These are phyloP conservation scores for Antitrichia curtipendula DNA, from an alignment of 225 moss, liverwort and hornwort genomes.

Conservation along the genomic window DNA sequence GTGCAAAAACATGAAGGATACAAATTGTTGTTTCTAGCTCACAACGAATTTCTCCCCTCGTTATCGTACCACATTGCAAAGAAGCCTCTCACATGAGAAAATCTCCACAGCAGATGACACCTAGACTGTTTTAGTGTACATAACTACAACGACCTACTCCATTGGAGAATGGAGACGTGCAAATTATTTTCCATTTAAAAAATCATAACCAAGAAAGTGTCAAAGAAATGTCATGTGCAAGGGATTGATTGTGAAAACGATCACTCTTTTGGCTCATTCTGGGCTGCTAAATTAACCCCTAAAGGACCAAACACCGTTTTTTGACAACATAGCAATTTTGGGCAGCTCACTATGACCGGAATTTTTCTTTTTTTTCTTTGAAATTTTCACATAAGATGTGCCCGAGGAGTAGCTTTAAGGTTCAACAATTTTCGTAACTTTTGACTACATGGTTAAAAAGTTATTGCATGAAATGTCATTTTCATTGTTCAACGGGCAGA, in stretches of 20 bases:
- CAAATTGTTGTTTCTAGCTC: background rate
- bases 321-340: no score
- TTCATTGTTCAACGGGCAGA: no score
- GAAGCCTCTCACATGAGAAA: background rate
- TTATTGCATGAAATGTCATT: no score
- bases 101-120: background rate
- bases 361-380: no score
- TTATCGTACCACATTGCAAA: background rate
- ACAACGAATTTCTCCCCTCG: background rate
- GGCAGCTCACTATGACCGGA: no score
- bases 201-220: background rate
- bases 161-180: background rate
- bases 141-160: background rate
- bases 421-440: no score
- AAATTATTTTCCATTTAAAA: background rate
- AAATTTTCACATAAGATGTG: no score
- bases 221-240: background rate
- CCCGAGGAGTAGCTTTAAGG: no score
- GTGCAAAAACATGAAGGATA: background rate
- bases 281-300: background rate
- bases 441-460: no score
- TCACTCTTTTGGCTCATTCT: background rate
- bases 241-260: background rate
- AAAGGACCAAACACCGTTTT: no score
- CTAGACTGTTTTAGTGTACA: background rate